Evolutionary conservation across 2,329 filamentous ascomycete species (phyloP).

Genomic region (Alternaria triticimaculans): DNA sequence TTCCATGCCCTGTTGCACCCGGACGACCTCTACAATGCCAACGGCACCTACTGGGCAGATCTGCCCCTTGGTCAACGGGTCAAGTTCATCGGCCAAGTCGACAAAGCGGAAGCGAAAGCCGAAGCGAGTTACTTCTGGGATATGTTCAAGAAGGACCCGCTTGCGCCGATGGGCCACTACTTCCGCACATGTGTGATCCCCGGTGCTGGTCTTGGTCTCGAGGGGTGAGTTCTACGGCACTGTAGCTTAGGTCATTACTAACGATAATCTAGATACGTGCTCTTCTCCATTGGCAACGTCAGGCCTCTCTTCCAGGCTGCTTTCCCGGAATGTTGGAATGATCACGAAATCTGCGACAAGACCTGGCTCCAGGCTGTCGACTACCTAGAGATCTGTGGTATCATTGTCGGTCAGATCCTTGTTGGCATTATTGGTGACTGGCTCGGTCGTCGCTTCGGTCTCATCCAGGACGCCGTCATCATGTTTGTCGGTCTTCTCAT

Average conservation of each 20-base stretch:
- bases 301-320: conserved; percentile 78
- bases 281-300: conserved; percentile 96
- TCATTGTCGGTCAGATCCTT: conserved; percentile 86
- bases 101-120: conserved; percentile 70
- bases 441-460: conserved; percentile 90
- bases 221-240: conserved; percentile 61
- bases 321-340: conserved; percentile 81
- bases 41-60: conserved; percentile 94
- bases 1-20: conserved; percentile 85
- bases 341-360: conserved; percentile 68
- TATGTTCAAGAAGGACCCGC: conserved; percentile 86
- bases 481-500: conserved; percentile 94
- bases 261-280: conserved; percentile 70
- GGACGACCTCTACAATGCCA: conserved; percentile 82
- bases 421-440: conserved; percentile 82
- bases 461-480: conserved; percentile 92
- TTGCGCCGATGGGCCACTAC: conserved; percentile 85
- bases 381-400: conserved; percentile 92
- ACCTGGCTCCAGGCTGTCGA: conserved; percentile 86
- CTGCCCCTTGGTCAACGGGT: conserved; percentile 73
- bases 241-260: neutral
- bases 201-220: conserved; percentile 87
- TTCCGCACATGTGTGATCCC: conserved; percentile 90
- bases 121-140: conserved; percentile 72
- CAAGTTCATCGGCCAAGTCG: conserved; percentile 76